Evolutionary conservation across 495 filamentous ascomycete genomes (phyloP).

Genomic region (Penicillium parvum): DNA sequence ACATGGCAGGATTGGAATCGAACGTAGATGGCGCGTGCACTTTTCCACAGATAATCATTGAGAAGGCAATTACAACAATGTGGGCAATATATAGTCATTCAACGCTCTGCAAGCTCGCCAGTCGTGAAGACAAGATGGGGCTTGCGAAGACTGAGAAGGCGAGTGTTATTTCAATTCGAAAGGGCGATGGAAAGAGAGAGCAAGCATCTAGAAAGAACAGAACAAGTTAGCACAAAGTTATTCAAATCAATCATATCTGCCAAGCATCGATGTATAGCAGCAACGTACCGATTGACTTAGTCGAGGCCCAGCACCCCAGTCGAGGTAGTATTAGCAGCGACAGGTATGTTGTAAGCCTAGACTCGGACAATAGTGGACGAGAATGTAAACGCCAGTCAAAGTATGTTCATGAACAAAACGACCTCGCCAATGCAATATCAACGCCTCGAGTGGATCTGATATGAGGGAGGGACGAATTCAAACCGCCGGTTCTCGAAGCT

Average conservation of each 20-base stretch:
- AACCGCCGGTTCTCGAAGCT: conserved; percentile 7
- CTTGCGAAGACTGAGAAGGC: no score
- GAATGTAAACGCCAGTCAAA: background rate
- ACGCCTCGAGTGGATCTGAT: background rate
- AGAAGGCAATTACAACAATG: conserved; percentile 4
- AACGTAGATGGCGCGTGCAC: background rate
- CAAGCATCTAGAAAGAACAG: background rate
- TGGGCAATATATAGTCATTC: no score
- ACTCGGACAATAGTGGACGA: background rate
- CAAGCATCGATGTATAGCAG: background rate
- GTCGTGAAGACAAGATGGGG: no score
- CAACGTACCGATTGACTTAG: conserved; percentile 8
- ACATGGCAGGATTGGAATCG: conserved; percentile 31
- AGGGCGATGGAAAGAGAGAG: no score
- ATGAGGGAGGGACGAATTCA: conserved; percentile 2
- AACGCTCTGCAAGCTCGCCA: no score
- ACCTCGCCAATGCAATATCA: background rate
- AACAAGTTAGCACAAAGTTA: background rate
- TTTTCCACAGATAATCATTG: conserved; percentile 4
- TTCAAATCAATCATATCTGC: no score
- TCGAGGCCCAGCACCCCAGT: background rate
- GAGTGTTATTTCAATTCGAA: no score
- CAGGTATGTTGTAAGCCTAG: background rate
- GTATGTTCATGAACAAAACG: background rate
- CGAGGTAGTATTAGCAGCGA: background rate